Evolutionary conservation across 2,329 filamentous ascomycete genomes (phyloP).

Genomic region (Cladobotryum mycophilum): DNA sequence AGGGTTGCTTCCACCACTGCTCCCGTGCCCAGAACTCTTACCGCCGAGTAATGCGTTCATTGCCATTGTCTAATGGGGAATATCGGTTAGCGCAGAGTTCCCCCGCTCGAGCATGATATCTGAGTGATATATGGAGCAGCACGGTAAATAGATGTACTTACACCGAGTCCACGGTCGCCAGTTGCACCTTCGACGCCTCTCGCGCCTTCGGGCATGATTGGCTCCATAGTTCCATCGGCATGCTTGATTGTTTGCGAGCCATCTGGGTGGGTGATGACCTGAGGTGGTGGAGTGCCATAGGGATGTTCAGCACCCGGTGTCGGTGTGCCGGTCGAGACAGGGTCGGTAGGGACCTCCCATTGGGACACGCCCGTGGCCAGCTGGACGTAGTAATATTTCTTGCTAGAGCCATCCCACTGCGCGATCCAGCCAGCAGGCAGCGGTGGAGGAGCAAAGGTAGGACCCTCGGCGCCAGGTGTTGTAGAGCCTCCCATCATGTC

Average conservation of each 20-base stretch:
- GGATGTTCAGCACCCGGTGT: constrained; percentile 57
- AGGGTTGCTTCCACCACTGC: constrained; percentile 32
- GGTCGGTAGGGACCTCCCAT: constrained; percentile 65
- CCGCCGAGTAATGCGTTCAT: constrained; percentile 52
- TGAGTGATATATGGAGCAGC: too few species aligned
- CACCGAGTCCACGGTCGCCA: constrained; percentile 58
- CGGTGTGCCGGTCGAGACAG: constrained; percentile 51
- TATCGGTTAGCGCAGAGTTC: constrained; percentile 9
- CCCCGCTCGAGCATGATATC: neutral
- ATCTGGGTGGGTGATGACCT: constrained; percentile 57
- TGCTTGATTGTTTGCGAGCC: constrained; percentile 56
- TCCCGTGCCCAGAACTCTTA: constrained; percentile 28
- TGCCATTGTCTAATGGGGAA: constrained; percentile 46
- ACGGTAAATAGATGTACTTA: constrained; percentile 35
- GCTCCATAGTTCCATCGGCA: constrained; percentile 56
- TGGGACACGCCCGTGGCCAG: constrained; percentile 65
- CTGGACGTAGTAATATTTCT: constrained; percentile 67
- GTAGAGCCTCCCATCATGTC: constrained; percentile 48
- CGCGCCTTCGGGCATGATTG: constrained; percentile 46
- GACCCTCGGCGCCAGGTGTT: constrained; percentile 53
- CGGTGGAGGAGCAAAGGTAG: constrained; percentile 52
- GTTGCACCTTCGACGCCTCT: constrained; percentile 45
- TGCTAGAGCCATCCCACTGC: constrained; percentile 59
- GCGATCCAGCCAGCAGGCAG: constrained; percentile 63
- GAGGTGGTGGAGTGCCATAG: constrained; percentile 51